Evolutionary conservation across 2,329 filamentous ascomycete species (phyloP).

Genomic region (Phoma sp.): DNA sequence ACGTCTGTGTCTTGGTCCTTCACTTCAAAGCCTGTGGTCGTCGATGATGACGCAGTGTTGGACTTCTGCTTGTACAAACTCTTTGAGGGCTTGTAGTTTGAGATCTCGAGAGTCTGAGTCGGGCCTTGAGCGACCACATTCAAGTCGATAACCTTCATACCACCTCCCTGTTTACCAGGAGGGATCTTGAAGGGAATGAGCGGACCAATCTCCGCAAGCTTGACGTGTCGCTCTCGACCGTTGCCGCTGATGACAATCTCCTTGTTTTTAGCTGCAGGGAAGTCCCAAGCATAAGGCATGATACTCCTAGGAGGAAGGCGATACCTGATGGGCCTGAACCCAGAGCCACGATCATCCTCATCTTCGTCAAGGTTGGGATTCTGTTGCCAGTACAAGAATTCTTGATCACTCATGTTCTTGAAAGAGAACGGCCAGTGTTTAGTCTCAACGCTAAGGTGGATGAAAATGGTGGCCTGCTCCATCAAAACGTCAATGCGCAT

Average conservation of each 20-base stretch:
- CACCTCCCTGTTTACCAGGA: constrained; percentile 63
- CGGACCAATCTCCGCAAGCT: constrained; percentile 94
- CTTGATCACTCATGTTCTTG: constrained; percentile 95
- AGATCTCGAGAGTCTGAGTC: constrained; percentile 90
- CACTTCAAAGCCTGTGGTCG: constrained; percentile 82
- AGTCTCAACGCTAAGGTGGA: constrained; percentile 86
- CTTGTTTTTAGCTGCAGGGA: constrained; percentile 94
- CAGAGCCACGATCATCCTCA: constrained; percentile 78
- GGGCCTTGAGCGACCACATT: constrained; percentile 95
- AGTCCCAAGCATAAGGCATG: constrained; percentile 99
- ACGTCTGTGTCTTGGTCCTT: constrained; percentile 88
- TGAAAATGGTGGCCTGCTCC: constrained; percentile 91
- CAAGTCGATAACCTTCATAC: constrained; percentile 91
- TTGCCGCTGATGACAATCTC: constrained; percentile 84
- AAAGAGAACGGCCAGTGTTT: constrained; percentile 99
- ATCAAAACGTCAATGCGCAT: constrained; percentile 88
- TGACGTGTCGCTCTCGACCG: constrained; percentile 86
- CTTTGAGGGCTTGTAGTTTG: constrained; percentile 90
- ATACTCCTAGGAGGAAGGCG: constrained; percentile 91
- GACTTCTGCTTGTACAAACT: constrained; percentile 82
- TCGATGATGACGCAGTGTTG: constrained; percentile 61
- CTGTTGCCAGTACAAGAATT: constrained; percentile 95
- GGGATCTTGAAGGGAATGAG: constrained; percentile 91
- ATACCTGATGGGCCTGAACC: constrained; percentile 92
- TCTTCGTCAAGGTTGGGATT: constrained; percentile 93